A percentile compares a stretch with the other conserved stretches of the same genome.
These are phyloP conservation scores for Jaapia argillacea DNA, from an alignment of 768 basidiomycete genomes.

Conservation along the genomic window DNA sequence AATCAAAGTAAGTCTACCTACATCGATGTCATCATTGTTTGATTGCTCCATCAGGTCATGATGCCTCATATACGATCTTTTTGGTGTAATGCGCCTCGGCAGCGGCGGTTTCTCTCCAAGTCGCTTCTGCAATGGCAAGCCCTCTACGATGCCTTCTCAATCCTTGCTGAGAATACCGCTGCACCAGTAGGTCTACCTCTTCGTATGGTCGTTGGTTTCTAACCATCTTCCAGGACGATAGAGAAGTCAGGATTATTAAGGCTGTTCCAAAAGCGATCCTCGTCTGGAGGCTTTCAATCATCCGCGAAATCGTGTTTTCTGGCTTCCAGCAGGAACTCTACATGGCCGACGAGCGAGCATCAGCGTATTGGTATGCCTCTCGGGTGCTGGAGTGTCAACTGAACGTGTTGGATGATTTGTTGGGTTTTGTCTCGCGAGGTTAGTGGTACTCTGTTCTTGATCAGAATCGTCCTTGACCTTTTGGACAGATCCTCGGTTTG, in stretches of 20 bases:
- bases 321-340: constrained; percentile 76
- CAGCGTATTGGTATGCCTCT: constrained; percentile 69
- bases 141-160: constrained; percentile 38
- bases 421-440: constrained; percentile 30
- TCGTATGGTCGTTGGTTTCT: too few relatives aligned
- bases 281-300: constrained; percentile 46
- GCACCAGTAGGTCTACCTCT: too few relatives aligned
- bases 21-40: constrained; percentile 1
- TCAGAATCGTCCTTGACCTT: background rate
- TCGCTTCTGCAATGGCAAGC: constrained; percentile 56
- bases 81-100: constrained; percentile 62
- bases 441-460: background rate
- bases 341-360: constrained; percentile 50
- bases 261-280: constrained; percentile 36
- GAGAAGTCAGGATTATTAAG: constrained; percentile 4
- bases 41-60: constrained; percentile 34
- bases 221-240: constrained; percentile 11
- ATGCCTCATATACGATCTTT: constrained; percentile 46
- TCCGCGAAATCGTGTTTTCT: constrained; percentile 62
- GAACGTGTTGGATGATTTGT: constrained; percentile 38
- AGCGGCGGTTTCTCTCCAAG: constrained; percentile 56
- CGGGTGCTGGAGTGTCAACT: constrained; percentile 50
- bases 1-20: constrained; percentile 19
- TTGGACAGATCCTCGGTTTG: constrained; percentile 28
- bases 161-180: constrained; percentile 16